Evolutionary conservation across 1,284 basidiomycete genomes (phyloP).

Genomic region (Puccinia polysora): DNA sequence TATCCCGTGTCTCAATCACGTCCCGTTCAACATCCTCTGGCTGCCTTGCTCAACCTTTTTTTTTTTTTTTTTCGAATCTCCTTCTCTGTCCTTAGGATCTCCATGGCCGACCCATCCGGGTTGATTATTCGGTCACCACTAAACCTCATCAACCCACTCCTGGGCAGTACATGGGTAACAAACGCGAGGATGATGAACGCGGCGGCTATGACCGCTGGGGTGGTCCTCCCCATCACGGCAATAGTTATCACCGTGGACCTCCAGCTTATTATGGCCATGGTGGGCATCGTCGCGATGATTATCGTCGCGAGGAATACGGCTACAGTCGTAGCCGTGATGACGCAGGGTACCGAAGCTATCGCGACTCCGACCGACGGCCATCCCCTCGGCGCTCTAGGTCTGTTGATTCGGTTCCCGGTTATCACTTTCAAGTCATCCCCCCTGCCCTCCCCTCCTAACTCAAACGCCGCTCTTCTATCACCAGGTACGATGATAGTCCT

Average conservation of each 20-base stretch:
- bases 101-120: slow-evolving; percentile 90
- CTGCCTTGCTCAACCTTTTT: background rate
- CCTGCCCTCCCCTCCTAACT: background rate
- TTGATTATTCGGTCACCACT: slow-evolving; percentile 91
- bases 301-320: slow-evolving; percentile 46
- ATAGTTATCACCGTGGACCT: slow-evolving; percentile 52
- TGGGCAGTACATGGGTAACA: slow-evolving; percentile 93
- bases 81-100: slow-evolving; percentile 66
- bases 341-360: slow-evolving; percentile 21
- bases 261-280: slow-evolving; percentile 47
- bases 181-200: slow-evolving; percentile 58
- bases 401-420: background rate
- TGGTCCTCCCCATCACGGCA: slow-evolving; percentile 55
- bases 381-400: slow-evolving; percentile 37
- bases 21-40: background rate
- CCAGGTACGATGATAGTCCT: slow-evolving; percentile 36
- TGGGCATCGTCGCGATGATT: slow-evolving; percentile 45
- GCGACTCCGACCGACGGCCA: slow-evolving; percentile 29
- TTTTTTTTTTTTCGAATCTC: slow-evolving; percentile 1
- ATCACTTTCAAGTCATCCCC: background rate
- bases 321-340: slow-evolving; percentile 29
- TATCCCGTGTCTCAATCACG: background rate
- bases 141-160: slow-evolving; percentile 92
- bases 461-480: too few species aligned
- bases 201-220: slow-evolving; percentile 53